Percentiles rank a stretch among this genome's conserved stretches.
Conservation (phyloP, 2,329 filamentous ascomycete species). For the Aspergillus clavatus region DNA sequence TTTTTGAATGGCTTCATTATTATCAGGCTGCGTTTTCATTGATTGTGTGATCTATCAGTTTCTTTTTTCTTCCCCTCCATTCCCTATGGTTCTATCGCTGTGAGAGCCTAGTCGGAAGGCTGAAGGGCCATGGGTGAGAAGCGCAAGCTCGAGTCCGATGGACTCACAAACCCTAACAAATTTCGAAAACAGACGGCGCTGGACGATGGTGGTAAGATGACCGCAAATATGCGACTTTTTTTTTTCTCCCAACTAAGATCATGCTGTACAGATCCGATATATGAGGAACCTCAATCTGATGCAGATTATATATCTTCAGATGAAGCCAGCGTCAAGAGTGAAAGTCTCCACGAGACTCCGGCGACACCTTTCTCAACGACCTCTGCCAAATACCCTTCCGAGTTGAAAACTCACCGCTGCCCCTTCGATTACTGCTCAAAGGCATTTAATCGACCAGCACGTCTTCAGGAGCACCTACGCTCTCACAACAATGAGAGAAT, state of each 20-base stretch:
- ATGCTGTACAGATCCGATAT: constrained; percentile 30
- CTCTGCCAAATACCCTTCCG: constrained; percentile 53
- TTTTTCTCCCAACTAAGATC: too few species aligned
- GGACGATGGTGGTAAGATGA: constrained; percentile 27
- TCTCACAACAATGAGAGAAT: constrained; percentile 83
- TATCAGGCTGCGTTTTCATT: constrained; percentile 3
- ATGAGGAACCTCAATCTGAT: constrained; percentile 33
- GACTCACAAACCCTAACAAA: constrained; percentile 26
- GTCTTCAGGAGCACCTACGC: constrained; percentile 72
- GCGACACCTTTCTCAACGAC: constrained; percentile 50
- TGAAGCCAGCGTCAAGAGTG: constrained; percentile 25
- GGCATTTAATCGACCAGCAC: constrained; percentile 80
- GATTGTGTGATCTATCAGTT: too few species aligned
- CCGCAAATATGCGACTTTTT: constrained; percentile 3
- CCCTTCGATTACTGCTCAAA: constrained; percentile 70
- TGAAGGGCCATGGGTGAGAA: constrained; percentile 31
- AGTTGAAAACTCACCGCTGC: constrained; percentile 72
- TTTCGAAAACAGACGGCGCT: constrained; percentile 25
- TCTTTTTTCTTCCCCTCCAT: too few species aligned
- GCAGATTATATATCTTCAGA: constrained; percentile 28
- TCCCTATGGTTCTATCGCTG: constrained; percentile 5
- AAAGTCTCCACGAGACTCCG: constrained; percentile 43
- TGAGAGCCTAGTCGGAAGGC: not conserved
- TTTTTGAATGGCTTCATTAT: constrained; percentile 14
- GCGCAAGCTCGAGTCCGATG: constrained; percentile 29